Evolutionary conservation across 257 asterid genomes (phyloP), one percentile per base, ranked within the genome.

Genomic region (Cordia subcordata): DNA sequence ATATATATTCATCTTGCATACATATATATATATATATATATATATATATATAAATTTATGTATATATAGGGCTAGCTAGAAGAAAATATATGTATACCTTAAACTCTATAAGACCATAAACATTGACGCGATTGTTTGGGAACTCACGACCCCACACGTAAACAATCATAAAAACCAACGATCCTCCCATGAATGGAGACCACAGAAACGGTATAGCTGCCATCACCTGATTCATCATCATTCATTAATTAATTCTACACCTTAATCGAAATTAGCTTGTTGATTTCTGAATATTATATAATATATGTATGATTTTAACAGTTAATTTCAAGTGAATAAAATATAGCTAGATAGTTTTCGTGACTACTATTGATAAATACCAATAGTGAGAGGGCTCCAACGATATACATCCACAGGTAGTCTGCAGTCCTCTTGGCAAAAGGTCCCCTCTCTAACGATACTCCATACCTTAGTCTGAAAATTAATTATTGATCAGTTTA

Each of bases 351-450:
- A n/a, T n/a, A n/a, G n/a, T n/a, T n/a, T n/a, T n/a, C n/a, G n/a
- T n/a, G n/a, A n/a, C n/a, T n/a, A n/a, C n/a, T n/a, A n/a, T n/a
- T n/a, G n/a, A 53, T 1, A 55, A 57, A 62, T 77, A 78, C 84
- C 72, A 81, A 57, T 57, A 81, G 71, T 23, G 84, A 62, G 11
- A 66, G 54, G 19, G 82, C 79, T 56, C 80, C 84, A 49, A 75
- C 56, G 5, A 78, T 61, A 64, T 58, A 78, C 87, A 81, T 78
- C 82, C 84, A 78, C 10, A 74, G 58, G 38, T 70, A 68, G 53
- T 81, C 84, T 47, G 82, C 84, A 8, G 87, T 73, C 70, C 84
- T 76, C 68, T 74, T 81, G 73, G 76, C 84, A 60, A 70, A 78
- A 44, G 87, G 80, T 0, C 87, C 87, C 68, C 72, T 72, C 68